Conservation (phyloP, 768 basidiomycete species). For the Leucocoprinus leucothites region DNA sequence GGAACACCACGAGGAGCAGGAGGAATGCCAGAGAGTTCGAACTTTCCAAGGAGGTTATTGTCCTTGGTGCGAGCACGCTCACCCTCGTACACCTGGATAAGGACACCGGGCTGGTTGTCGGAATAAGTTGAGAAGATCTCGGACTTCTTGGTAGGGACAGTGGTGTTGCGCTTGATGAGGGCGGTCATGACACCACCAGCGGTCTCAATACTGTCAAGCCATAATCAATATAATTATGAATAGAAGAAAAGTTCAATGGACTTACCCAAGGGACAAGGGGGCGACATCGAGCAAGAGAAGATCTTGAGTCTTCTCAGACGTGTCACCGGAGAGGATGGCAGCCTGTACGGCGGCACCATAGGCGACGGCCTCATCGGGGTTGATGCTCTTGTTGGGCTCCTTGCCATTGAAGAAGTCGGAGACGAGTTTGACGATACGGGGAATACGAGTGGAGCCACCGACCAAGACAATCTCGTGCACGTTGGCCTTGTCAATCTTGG, state of each 20-base stretch:
- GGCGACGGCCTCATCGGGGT: constrained; percentile 98
- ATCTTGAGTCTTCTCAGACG: constrained; percentile 97
- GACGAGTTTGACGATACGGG: constrained; percentile 94
- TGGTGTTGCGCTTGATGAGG: constrained; percentile 98
- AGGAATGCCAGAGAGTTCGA: constrained; percentile 94
- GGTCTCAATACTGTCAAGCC: constrained; percentile 76
- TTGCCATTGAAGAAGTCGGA: constrained; percentile 99
- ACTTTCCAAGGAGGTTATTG: constrained; percentile 98
- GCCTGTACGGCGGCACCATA: constrained; percentile 99
- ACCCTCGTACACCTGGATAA: constrained; percentile 98
- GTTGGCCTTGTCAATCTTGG: constrained; percentile 95
- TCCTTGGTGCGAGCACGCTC: constrained; percentile 98
- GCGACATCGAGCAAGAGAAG: constrained; percentile 93
- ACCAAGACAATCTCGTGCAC: constrained; percentile 98
- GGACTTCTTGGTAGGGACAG: constrained; percentile 97
- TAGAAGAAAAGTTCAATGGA: constrained; percentile 24
- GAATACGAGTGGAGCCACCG: constrained; percentile 98
- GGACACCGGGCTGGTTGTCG: constrained; percentile 97
- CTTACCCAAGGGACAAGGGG: constrained; percentile 69
- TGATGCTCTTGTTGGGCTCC: constrained; percentile 99
- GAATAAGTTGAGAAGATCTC: constrained; percentile 98
- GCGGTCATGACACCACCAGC: constrained; percentile 99
- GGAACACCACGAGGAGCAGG: constrained; percentile 98
- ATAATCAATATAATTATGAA: constrained; percentile 18
- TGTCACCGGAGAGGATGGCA: constrained; percentile 96